Evolutionary conservation across 305 asterid genomes (phyloP).

Genomic region (Plantago rigida): DNA sequence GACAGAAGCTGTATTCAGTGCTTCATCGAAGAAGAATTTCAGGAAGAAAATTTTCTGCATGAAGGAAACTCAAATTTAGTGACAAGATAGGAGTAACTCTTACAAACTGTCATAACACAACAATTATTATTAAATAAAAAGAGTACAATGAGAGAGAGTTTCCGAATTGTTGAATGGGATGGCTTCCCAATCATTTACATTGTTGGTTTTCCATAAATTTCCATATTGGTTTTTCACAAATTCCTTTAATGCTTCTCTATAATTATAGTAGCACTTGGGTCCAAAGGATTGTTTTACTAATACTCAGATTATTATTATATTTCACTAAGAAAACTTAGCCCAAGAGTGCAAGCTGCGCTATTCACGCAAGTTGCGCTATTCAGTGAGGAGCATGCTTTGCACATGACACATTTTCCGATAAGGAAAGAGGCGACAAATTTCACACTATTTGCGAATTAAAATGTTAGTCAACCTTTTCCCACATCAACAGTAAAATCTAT

Average conservation of each 20-base stretch:
- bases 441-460: background rate
- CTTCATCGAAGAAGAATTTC: conserved; percentile 85
- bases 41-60: conserved; percentile 73
- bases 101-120: background rate
- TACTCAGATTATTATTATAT: background rate
- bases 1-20: conserved; percentile 51
- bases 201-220: background rate
- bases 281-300: too few species aligned
- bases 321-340: too few species aligned
- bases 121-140: background rate
- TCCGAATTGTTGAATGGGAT: too few species aligned
- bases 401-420: background rate
- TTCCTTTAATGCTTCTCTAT: background rate
- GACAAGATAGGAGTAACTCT: conserved; percentile 11
- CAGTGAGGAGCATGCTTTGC: background rate
- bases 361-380: too few species aligned
- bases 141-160: background rate
- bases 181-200: background rate
- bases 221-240: background rate
- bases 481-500: too few species aligned
- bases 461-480: too few species aligned
- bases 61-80: conserved; percentile 24
- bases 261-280: background rate
- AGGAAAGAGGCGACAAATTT: background rate
- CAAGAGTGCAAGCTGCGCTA: too few species aligned